These are phyloP conservation scores for Pezicula carpinea DNA, from an alignment of 2,329 filamentous ascomycete genomes.

Conservation along the genomic window DNA sequence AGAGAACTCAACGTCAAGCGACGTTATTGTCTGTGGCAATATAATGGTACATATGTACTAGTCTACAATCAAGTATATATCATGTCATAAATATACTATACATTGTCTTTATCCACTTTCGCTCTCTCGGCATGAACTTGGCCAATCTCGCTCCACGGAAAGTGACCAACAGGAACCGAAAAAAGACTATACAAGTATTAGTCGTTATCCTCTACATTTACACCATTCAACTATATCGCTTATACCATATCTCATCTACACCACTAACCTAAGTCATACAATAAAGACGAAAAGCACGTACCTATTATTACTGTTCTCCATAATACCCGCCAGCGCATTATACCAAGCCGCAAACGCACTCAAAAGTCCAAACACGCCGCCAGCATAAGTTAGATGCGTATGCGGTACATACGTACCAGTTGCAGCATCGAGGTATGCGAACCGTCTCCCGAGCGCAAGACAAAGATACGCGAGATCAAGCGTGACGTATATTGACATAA, in stretches of 20 bases:
- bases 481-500: constrained; percentile 72
- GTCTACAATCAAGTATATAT: too few relatives aligned
- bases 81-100: background rate
- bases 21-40: too few relatives aligned
- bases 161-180: constrained; percentile 11
- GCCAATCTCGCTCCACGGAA: constrained; percentile 7
- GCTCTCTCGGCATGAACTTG: background rate
- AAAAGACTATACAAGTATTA: constrained; percentile 5
- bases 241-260: background rate
- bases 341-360: constrained; percentile 56
- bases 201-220: background rate
- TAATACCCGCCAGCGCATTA: constrained; percentile 51
- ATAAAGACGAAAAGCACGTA: constrained; percentile 5
- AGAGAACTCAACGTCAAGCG: too few relatives aligned
- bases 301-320: constrained; percentile 30
- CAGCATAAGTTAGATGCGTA: constrained; percentile 40
- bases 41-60: too few relatives aligned
- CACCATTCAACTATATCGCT: background rate
- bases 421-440: constrained; percentile 37
- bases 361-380: constrained; percentile 50
- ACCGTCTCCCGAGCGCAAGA: constrained; percentile 60
- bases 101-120: background rate
- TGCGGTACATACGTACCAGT: constrained; percentile 28
- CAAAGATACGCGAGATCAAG: constrained; percentile 73
- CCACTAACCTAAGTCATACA: too few relatives aligned